Conservation (phyloP, 495 filamentous ascomycete genomes). For the Echria macrotheca region DNA sequence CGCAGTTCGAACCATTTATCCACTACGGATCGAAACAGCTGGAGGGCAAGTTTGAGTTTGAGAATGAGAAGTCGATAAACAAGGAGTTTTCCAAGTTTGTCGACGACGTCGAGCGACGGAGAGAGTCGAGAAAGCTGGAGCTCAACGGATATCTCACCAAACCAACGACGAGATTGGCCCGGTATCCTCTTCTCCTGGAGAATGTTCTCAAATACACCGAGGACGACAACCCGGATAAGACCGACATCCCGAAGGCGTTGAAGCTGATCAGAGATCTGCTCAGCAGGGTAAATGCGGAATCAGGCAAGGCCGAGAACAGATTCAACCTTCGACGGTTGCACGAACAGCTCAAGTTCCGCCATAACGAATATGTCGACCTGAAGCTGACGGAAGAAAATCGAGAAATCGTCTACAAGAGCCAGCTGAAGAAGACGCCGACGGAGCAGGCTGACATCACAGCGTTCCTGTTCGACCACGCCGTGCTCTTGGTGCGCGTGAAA, state of each 20-base stretch:
- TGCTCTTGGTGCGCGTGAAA: conserved; percentile 84
- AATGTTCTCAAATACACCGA: conserved; percentile 83
- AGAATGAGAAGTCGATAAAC: conserved; percentile 88
- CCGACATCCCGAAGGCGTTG: conserved; percentile 86
- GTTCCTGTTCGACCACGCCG: conserved; percentile 93
- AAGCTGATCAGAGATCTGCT: conserved; percentile 80
- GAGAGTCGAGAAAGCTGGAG: conserved; percentile 94
- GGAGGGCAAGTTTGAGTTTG: conserved; percentile 96
- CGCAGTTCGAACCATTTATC: conserved; percentile 92
- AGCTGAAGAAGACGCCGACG: conserved; percentile 83
- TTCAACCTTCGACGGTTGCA: conserved; percentile 93
- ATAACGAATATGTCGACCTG: conserved; percentile 83
- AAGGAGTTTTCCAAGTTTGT: conserved; percentile 84
- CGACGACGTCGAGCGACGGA: conserved; percentile 91
- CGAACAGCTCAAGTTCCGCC: conserved; percentile 78
- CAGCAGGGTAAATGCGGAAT: conserved; percentile 84
- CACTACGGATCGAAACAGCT: conserved; percentile 94
- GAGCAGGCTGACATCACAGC: conserved; percentile 86
- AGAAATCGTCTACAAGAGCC: conserved; percentile 87
- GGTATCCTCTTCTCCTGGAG: conserved; percentile 93
- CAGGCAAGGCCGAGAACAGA: conserved; percentile 94
- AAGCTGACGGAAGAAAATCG: conserved; percentile 92
- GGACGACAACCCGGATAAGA: conserved; percentile 79
- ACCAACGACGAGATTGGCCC: conserved; percentile 89
- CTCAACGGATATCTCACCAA: conserved; percentile 98